Base-by-base conservation (phyloP, 805 yeast species). In the Starmerella kuoi region DNA sequence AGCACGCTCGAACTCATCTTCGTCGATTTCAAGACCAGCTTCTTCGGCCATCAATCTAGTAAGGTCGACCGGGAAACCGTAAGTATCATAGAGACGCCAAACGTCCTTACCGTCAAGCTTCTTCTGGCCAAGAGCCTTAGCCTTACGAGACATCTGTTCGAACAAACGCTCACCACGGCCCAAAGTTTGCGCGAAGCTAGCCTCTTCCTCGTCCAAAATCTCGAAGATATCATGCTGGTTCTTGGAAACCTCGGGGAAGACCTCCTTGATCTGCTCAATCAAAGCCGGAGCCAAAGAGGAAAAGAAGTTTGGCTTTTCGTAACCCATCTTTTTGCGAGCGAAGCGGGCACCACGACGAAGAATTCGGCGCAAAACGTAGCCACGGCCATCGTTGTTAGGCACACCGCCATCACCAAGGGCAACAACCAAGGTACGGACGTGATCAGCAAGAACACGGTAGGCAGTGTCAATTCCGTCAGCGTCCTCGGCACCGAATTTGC, bases 41-140 rank as follows among this genome's bases (percentile, higher is more conserved):
- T 91, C 99, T 64, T 88, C 97, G 35, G 98, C 98, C 99, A 91
- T 91, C 60, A 91, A 73, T 61, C 95, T 77, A 24, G 99, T 91
- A 60, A 91, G 74, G 65, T 91, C 99, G 44, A 86, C 96, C 30
- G 99, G 99, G 81, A 91, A 91, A 45, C 99, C 99, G 59, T 88
- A 91, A 11, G 99, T 91, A 57, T 91, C 99, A 57, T 91, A 91
- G 55, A 91, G 70, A 66, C 99, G 77, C 99, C 99, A 91, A 31
- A 91, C 98, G 61, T 88, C 96, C 56, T 74, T 79, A 61, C 99
- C 99, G 37, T 82, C 74, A 49, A 91, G 72, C 31, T 80, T 73
- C 62, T 79, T 86, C 49, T 73, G 74, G 35, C 81, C 79, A 23
- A 80, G 72, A 56, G 78, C 75, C 39, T 79, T 67, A 42, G 97